Evolutionary conservation across 2,329 filamentous ascomycete species (phyloP), one percentile per base, ranked within the genome.

Genomic region (Diaporthe ilicicola): DNA sequence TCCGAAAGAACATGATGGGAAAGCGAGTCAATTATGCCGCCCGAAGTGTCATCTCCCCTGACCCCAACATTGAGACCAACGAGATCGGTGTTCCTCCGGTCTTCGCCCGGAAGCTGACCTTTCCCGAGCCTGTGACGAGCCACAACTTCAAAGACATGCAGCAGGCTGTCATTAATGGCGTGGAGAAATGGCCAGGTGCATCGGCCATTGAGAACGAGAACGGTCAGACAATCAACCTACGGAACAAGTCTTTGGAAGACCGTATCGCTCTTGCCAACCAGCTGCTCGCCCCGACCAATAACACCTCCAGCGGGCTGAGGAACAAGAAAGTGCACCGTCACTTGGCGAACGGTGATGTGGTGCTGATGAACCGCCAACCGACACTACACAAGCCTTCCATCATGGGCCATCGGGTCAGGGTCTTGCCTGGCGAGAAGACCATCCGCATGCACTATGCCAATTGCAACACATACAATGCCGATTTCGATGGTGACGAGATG

Each of bases 371-470:
- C 82, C 93, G 96, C 73, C 96, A 99, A 79, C 96, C 96, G 3
- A 99, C 97, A 1, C 88, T 99, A 2, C 96, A 99, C 82, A 99
- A 99, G 81, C 96, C 96, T 10, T 98, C 96, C 8, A 99, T 99
- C 82, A 99, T 99, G 96, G 95, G 94, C 71, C 96, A 99, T 83
- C 90, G 95, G 76, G 96, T 96, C 65, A 90, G 95, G 72, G 95
- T 99, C 7, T 84, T 99, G 22, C 93, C 94, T 0, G 95, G 94
- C 44, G 97, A 99, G 81, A 97, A 97, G 83, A 98, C 96, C 0
- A 95, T 99, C 79, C 94, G 96, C 75, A 98, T 99, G 95, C 96
- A 99, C 84, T 99, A 99, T 83, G 95, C 96, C 77, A 99, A 99
- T 81, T 98, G 96, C 81, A 99, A 99, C 79, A 98, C 96, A 0